phyloP scores from a whole-genome alignment of 495 filamentous ascomycete species.

The Massariosphaeria phaeospora region DNA sequence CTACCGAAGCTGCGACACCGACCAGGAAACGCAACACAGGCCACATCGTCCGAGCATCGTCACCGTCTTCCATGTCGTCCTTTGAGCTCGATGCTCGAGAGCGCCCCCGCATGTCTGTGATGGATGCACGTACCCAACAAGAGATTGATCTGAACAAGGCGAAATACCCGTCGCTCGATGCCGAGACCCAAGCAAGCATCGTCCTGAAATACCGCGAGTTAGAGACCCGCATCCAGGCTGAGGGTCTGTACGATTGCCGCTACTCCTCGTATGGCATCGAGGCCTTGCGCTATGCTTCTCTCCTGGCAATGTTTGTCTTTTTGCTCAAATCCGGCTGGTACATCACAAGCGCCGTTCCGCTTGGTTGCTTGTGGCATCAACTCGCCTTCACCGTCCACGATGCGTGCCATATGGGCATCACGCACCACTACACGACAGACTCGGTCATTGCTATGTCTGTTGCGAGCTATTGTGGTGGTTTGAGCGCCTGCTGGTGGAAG shows the following conservation, averaged over 20 bases:
- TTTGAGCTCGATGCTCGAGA: slow-evolving; percentile 43
- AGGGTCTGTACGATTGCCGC: slow-evolving; percentile 79
- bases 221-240: slow-evolving; percentile 61
- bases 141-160: slow-evolving; percentile 70
- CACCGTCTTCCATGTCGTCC: slow-evolving; percentile 45
- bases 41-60: slow-evolving; percentile 26
- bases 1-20: slow-evolving; percentile 21
- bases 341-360: slow-evolving; percentile 62
- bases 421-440: slow-evolving; percentile 78
- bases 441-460: slow-evolving; percentile 83
- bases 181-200: slow-evolving; percentile 69
- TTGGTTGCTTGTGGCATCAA: slow-evolving; percentile 92
- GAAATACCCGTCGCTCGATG: slow-evolving; percentile 78
- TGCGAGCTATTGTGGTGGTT: slow-evolving; percentile 81
- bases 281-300: slow-evolving; percentile 62
- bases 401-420: slow-evolving; percentile 96
- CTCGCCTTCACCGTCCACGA: slow-evolving; percentile 94
- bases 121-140: slow-evolving; percentile 69
- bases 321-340: slow-evolving; percentile 72
- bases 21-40: slow-evolving; percentile 14
- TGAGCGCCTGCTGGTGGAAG: slow-evolving; percentile 98
- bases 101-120: slow-evolving; percentile 53
- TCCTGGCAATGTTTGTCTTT: slow-evolving; percentile 60
- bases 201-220: slow-evolving; percentile 74
- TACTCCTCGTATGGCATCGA: slow-evolving; percentile 80